Evolutionary conservation across 2,329 filamentous ascomycete genomes (phyloP).

Genomic region (Aschersonia sp.): DNA sequence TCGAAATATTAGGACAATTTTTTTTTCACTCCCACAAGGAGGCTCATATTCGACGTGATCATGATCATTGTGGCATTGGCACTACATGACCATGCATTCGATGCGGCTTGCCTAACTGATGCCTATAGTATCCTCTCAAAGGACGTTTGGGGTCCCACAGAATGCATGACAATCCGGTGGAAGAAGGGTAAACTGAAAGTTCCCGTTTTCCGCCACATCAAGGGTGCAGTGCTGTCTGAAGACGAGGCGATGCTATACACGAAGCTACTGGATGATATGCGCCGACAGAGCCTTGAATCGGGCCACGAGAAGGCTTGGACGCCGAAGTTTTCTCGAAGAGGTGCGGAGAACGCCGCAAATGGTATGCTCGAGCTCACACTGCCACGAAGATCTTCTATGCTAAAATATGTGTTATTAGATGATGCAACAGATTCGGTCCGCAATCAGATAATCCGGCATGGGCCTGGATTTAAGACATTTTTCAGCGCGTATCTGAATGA

Average conservation of each 20-base stretch:
- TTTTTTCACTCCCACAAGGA: constrained; percentile 12
- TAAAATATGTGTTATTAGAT: constrained; percentile 3
- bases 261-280: constrained; percentile 13
- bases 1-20: constrained; percentile 12
- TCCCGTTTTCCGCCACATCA: constrained; percentile 10
- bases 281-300: constrained; percentile 10
- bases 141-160: constrained; percentile 5
- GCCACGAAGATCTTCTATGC: background rate
- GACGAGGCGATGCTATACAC: constrained; percentile 10
- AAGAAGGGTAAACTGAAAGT: constrained; percentile 13
- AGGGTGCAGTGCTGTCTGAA: constrained; percentile 4
- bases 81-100: constrained; percentile 11
- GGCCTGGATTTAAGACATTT: constrained; percentile 14
- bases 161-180: constrained; percentile 10
- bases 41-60: constrained; percentile 13
- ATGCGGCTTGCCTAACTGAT: constrained; percentile 9
- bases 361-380: background rate
- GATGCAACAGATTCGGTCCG: constrained; percentile 11
- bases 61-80: constrained; percentile 5
- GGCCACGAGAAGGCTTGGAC: constrained; percentile 8
- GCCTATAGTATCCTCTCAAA: constrained; percentile 6
- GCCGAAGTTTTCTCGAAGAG: constrained; percentile 7
- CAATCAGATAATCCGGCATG: constrained; percentile 15
- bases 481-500: constrained; percentile 14
- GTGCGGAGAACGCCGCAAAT: constrained; percentile 8